Conservation (phyloP, 148 eudicot genomes). For the Chenopodium suecicum region DNA sequence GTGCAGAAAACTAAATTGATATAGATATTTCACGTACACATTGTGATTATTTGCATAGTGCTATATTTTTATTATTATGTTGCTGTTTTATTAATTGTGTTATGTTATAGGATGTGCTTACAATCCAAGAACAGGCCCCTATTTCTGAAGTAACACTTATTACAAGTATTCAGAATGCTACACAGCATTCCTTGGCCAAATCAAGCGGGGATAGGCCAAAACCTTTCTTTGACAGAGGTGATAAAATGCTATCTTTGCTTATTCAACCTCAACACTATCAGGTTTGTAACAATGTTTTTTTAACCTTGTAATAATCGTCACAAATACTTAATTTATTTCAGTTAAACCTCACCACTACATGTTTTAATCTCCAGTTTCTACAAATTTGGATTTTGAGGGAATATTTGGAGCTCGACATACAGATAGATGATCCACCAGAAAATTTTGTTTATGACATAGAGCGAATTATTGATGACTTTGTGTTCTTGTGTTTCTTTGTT, state of each 20-base stretch:
- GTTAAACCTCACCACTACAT: conserved; percentile 18
- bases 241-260: neutral
- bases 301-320: neutral
- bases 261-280: conserved; percentile 16
- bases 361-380: conserved; percentile 72
- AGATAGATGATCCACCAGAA: conserved; percentile 63
- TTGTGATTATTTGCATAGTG: too few relatives aligned
- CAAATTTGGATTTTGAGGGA: conserved; percentile 91
- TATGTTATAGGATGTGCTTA: conserved; percentile 10
- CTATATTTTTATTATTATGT: too few relatives aligned
- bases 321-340: neutral
- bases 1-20: too few relatives aligned
- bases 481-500: conserved; percentile 91
- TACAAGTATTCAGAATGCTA: conserved; percentile 6
- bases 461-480: conserved; percentile 80
- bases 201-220: neutral
- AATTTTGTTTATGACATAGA: conserved; percentile 57
- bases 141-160: conserved; percentile 9
- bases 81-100: too few relatives aligned
- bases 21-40: too few relatives aligned
- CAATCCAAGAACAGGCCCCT: neutral
- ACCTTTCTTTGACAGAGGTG: neutral
- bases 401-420: conserved; percentile 82
- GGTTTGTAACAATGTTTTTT: neutral
- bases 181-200: neutral